Conservation (phyloP, 345 rosid genomes). For the Clausena lansium region DNA sequence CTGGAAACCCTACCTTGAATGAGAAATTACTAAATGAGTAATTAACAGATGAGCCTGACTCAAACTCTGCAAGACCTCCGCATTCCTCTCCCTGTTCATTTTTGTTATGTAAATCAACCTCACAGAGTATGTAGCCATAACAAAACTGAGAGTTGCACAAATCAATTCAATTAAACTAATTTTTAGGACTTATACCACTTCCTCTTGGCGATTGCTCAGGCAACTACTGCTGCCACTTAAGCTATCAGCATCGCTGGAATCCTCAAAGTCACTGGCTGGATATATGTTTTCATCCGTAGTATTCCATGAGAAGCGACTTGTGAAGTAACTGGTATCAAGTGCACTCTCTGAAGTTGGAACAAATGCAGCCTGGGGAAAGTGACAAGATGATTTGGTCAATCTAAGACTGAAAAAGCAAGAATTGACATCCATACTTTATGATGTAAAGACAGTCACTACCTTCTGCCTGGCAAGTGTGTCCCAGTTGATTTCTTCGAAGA, state of each 20-base stretch:
- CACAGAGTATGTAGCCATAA: neutral
- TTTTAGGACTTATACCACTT: conserved; percentile 52
- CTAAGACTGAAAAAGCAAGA: neutral
- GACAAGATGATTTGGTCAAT: conserved; percentile 16
- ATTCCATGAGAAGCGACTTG: conserved; percentile 94
- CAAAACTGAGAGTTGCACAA: neutral
- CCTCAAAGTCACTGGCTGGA: conserved; percentile 68
- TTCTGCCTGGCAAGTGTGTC: conserved; percentile 96
- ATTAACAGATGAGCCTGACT: conserved; percentile 67
- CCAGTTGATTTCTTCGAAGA: conserved; percentile 95
- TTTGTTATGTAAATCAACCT: conserved; percentile 12
- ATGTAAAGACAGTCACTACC: conserved; percentile 36
- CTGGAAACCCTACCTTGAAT: conserved; percentile 65
- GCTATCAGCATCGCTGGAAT: conserved; percentile 93
- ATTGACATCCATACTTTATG: neutral
- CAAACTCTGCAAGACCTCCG: conserved; percentile 70
- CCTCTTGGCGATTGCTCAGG: conserved; percentile 81
- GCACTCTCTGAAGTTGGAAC: conserved; percentile 95
- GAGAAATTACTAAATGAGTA: conserved; percentile 99
- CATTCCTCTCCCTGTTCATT: conserved; percentile 77
- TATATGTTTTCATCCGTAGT: conserved; percentile 60
- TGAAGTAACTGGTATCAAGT: conserved; percentile 95
- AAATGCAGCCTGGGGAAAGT: conserved; percentile 77
- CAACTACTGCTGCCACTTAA: conserved; percentile 85
- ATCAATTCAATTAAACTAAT: conserved; percentile 3